phyloP scores from a whole-genome alignment of 148 eudicot species.

The Talinum fruticosum region DNA sequence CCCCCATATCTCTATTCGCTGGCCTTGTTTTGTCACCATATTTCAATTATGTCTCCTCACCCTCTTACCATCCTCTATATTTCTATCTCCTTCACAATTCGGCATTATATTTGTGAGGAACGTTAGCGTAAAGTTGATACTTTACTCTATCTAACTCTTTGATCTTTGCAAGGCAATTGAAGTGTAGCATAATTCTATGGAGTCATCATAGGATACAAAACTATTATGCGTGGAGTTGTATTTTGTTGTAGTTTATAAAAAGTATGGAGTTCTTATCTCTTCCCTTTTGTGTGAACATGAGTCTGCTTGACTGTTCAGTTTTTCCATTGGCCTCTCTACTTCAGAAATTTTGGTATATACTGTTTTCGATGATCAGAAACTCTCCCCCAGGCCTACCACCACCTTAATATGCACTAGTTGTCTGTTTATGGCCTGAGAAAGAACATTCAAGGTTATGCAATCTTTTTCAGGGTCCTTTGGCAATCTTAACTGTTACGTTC shows the following conservation, averaged over 20 bases:
- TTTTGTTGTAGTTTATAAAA: background rate
- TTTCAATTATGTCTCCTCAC: too few species aligned
- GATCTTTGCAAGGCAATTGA: too few species aligned
- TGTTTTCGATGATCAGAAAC: background rate
- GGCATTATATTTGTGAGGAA: too few species aligned
- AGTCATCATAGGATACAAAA: background rate
- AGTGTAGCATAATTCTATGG: background rate
- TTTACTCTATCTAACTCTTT: too few species aligned
- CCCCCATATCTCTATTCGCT: too few species aligned
- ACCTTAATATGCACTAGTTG: background rate
- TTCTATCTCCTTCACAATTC: too few species aligned
- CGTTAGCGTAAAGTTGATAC: too few species aligned
- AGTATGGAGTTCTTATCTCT: background rate
- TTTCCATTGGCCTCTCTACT: background rate
- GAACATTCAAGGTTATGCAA: background rate
- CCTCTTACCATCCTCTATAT: too few species aligned
- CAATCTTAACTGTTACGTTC: background rate
- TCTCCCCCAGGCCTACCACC: background rate
- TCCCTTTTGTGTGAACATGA: background rate
- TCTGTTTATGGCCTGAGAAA: background rate
- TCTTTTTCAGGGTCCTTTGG: background rate
- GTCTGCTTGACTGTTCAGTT: background rate
- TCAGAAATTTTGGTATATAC: background rate
- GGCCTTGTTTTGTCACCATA: too few species aligned
- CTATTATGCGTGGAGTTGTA: background rate